These are phyloP conservation scores for Populus hybrid DNA, from an alignment of 441 rosid species.

Conservation along the genomic window DNA sequence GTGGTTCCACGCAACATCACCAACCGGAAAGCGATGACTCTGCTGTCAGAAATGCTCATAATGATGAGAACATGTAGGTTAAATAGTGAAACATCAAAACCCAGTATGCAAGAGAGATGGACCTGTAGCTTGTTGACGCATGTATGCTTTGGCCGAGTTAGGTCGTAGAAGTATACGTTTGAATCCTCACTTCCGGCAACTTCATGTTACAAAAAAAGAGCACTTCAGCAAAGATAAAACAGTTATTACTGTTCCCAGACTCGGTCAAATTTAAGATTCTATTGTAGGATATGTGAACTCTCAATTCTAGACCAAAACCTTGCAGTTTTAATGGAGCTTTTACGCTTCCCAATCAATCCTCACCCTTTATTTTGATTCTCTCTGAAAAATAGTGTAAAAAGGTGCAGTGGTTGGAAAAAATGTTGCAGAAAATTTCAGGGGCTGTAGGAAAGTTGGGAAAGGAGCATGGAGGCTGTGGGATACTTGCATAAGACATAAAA, in stretches of 20 bases:
- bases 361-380: background rate
- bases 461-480: background rate
- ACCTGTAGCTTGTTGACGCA: conserved; percentile 98
- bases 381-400: background rate
- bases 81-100: background rate
- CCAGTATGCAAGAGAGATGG: conserved; percentile 3
- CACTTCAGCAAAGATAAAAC: background rate
- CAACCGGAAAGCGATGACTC: conserved; percentile 97
- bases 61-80: background rate
- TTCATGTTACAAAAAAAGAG: conserved; percentile 23
- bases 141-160: conserved; percentile 80
- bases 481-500: background rate
- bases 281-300: background rate
- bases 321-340: background rate
- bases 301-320: background rate
- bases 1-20: conserved; percentile 89
- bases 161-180: conserved; percentile 85
- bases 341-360: background rate
- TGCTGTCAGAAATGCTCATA: conserved; percentile 26
- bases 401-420: background rate
- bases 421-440: background rate
- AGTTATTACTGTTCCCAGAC: background rate
- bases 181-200: conserved; percentile 96
- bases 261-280: background rate
- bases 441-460: background rate